Evolutionary conservation across 306 rosid genomes (phyloP).

Genomic region (Hippophae rhamnoides): DNA sequence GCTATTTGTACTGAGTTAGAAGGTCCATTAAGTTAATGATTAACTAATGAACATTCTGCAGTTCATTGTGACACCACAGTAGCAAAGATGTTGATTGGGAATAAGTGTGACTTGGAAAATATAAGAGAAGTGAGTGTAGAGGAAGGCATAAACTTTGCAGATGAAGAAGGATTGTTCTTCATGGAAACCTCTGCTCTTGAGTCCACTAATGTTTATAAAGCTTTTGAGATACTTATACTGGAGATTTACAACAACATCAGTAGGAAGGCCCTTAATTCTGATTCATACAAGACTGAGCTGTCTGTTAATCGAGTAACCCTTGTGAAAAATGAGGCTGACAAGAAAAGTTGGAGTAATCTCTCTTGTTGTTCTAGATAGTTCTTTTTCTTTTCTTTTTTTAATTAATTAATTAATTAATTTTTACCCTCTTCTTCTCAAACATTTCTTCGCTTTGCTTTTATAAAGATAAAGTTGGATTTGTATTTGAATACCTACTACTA

Average conservation of each 20-base stretch:
- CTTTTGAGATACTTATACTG: slow-evolving; percentile 69
- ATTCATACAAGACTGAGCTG: slow-evolving; percentile 74
- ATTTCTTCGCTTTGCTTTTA: too few species aligned
- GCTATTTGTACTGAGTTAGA: too few species aligned
- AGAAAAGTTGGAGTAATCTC: slow-evolving; percentile 30
- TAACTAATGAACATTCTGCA: slow-evolving; percentile 17
- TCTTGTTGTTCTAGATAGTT: slow-evolving; percentile 63
- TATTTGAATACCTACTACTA: too few species aligned
- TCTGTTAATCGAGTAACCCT: slow-evolving; percentile 68
- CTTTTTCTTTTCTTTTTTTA: slow-evolving; percentile 5
- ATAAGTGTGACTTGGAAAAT: slow-evolving; percentile 83
- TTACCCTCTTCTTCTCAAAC: background rate
- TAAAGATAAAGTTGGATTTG: too few species aligned
- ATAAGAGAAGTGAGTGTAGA: slow-evolving; percentile 70
- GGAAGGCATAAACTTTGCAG: slow-evolving; percentile 75
- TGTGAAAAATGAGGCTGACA: slow-evolving; percentile 45
- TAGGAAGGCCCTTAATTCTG: slow-evolving; percentile 68
- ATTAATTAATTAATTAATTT: background rate
- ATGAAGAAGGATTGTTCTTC: slow-evolving; percentile 76
- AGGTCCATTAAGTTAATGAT: background rate
- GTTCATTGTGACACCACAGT: slow-evolving; percentile 74
- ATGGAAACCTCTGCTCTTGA: slow-evolving; percentile 96
- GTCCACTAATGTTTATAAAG: slow-evolving; percentile 65
- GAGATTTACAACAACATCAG: slow-evolving; percentile 77
- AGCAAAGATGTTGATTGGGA: slow-evolving; percentile 86